Evolutionary conservation across 2,329 filamentous ascomycete species (phyloP), one percentile per base, ranked within the genome.

Genomic region (Hysterium pulicare): DNA sequence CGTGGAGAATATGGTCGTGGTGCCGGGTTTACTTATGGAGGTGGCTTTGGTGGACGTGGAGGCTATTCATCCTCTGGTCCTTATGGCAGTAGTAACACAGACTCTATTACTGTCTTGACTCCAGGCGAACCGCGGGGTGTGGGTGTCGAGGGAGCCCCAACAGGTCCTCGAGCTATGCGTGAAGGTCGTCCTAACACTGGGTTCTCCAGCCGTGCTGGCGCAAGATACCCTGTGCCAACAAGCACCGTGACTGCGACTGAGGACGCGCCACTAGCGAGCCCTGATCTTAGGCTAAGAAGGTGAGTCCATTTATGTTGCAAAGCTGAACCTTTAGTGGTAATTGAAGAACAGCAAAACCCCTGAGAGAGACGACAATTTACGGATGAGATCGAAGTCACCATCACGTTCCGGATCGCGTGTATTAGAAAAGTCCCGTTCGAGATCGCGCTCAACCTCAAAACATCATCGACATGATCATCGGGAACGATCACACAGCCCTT

Each of bases 131-230:
- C 72, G 5, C 67, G 68, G 39, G 75, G 74, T 4, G 69, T 88
- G 77, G 78, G 78, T 28, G 78, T 82, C 40, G 73, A 72, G 59
- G 79, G 79, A 70, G 93, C 93, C 21, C 93, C 93, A 21, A 95
- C 86, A 41, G 93, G 90, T 8, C 93, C 93, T 36, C 90, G 93
- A 69, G 93, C 93, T 15, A 95, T 97, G 88, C 81, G 91, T 49
- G 86, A 93, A 67, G 89, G 90, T 22, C 74, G 90, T 9, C 86
- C 87, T 39, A 94, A 94, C 65, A 90, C 84, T 44, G 87, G 86
- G 53, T 78, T 87, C 40, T 78, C 83, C 50, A 79, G 86, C 55
- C 68, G 76, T 63, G 83, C 63, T 33, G 46, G 46, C 20, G 55
- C 60, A 38, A 53, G 54, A n/a, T 31, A 11, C 17, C 45, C 38